Evolutionary conservation across 257 asterid genomes (phyloP), one percentile per base, ranked within the genome.

Genomic region (Anisodus tanguticus): DNA sequence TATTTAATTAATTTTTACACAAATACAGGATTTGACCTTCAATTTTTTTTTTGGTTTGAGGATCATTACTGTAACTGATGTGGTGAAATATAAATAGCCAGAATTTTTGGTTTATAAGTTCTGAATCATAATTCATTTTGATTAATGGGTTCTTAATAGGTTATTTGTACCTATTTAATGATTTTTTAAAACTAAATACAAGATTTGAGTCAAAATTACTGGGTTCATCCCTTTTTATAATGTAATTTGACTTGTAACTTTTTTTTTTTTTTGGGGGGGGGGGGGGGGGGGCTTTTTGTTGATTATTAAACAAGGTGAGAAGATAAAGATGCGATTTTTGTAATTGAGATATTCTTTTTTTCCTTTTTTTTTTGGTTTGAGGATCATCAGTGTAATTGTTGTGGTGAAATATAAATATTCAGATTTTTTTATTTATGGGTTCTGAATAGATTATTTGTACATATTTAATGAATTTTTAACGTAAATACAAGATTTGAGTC

Each of bases 301-400:
- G 81, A 7, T 26, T 26, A 77, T 15, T 26, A 77, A 51, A 76
- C 6, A 76, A 22, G 47, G 45, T 16, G 12, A 51, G 45, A 76
- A 6, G 59, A 76, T 49, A 76, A 77, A 53, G 64, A 77, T 77
- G 37, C 2, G 41, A 26, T 53, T 54, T 53, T 31, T 31, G 35
- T 31, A 31, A 31, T 31, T 31, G 35, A 31, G 35, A 31, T 31
- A 31, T 31, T 31, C 1, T 31, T 12, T 62, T 19, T 31, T 37
- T 12, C 6, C 45, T 19, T 76, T 12, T 45, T 16, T 4, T 41
- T 41, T 76, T 16, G 35, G 35, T 17, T 82, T 67, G 16, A 9
- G 66, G 51, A 72, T 72, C 41, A 45, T 55, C n/a, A 49, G 19
- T 19, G 80, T 72, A 72, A 54, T 43, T 74, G 68, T 58, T 58